Conservation (phyloP, 345 rosid genomes). For the Abelmoschus esculentus region DNA sequence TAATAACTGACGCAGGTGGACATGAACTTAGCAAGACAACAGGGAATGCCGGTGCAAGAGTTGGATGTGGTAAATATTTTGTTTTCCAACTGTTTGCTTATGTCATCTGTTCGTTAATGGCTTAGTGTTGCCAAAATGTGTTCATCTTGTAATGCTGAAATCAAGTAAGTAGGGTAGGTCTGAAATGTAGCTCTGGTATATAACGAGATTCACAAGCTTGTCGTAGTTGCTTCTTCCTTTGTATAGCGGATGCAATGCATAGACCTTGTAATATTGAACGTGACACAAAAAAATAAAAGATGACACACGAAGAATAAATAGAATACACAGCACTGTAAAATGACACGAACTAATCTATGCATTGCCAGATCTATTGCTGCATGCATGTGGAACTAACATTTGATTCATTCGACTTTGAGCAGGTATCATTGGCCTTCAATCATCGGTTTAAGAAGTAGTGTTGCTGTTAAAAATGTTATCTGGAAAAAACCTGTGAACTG, state of each 20-base stretch:
- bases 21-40: constrained; percentile 89
- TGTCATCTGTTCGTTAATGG: not conserved
- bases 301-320: not conserved
- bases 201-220: not conserved
- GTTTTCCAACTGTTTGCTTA: not conserved
- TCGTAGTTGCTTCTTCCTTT: not conserved
- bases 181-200: not conserved
- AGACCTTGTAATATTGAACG: not conserved
- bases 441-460: constrained; percentile 42
- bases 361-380: not conserved
- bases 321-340: not conserved
- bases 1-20: constrained; percentile 42
- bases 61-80: constrained; percentile 64
- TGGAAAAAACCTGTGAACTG: not conserved
- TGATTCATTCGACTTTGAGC: constrained; percentile 12
- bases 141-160: not conserved
- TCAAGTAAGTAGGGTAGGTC: not conserved
- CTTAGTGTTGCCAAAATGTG: not conserved
- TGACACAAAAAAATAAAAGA: not conserved
- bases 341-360: not conserved
- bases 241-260: not conserved
- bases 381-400: constrained; percentile 10
- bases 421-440: constrained; percentile 84
- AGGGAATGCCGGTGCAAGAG: constrained; percentile 89
- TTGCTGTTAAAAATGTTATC: not conserved